Evolutionary conservation across 2,329 filamentous ascomycete species (phyloP), one percentile per base, ranked within the genome.

Genomic region (Stemphylium vesicarium): DNA sequence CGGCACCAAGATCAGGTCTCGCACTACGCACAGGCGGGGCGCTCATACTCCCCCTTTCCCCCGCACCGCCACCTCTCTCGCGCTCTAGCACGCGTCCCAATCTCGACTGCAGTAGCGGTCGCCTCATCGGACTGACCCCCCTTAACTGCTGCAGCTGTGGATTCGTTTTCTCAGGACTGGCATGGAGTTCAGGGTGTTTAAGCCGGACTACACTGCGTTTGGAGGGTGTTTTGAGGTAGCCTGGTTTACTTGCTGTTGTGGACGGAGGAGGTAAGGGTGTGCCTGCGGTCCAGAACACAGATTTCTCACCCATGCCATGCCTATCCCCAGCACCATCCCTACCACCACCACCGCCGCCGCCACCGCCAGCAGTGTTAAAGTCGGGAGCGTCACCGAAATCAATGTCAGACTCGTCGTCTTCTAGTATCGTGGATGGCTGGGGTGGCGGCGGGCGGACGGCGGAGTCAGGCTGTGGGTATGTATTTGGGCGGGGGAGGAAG

Each of bases 191-290:
- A 9, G 66, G 64, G 9, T 70, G 61, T 51, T 74, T 76, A 1
- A 68, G 64, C 1, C 75, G 60, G 2, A 69, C 75, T 0, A 76
- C 66, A 40, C 63, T 69, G 20, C 76, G 71, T 52, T 78, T 78
- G 37, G 76, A 79, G 0, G 80, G 80, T 26, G 80, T 81, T 35
- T 79, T 78, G 50, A 81, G 73, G 48, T 82, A 82, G 0, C 76
- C 77, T 8, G 70, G 62, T 50, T 60, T 67, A 15, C 46, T 10
- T 8, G 22, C 22, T 4, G 26, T 39, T 12, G 43, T 57, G 20
- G 53, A 24, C 20, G 60, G 47, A 10, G 59, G 57, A 4, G 60
- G 65, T 51, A 64, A 61, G 13, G 64, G 69, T 6, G 66, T 75
- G 20, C 59, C 63, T 9, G 69, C 26, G 26, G 26, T 62, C 69